Conservation (phyloP, 1,284 basidiomycete species). For the Ustilago esculenta region DNA sequence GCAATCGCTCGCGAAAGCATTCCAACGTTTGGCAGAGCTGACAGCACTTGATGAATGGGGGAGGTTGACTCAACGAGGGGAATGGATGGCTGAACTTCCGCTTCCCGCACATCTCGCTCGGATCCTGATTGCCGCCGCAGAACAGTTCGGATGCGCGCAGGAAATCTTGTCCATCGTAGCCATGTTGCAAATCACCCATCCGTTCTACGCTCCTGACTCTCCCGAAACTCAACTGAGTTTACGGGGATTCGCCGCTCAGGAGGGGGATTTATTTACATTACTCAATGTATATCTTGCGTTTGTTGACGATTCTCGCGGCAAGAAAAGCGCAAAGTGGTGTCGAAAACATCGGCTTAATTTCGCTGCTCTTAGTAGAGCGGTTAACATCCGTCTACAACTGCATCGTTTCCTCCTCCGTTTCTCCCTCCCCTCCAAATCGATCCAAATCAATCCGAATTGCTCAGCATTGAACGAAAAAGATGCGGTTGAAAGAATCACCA, state of each 20-base stretch:
- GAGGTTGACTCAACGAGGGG: conserved; percentile 70
- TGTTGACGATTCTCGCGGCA: conserved; percentile 73
- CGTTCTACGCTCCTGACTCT: conserved; percentile 68
- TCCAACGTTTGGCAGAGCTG: conserved; percentile 73
- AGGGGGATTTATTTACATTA: conserved; percentile 93
- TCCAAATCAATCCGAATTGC: conserved; percentile 63
- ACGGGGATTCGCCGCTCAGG: conserved; percentile 93
- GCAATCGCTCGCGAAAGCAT: conserved; percentile 82
- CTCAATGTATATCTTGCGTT: conserved; percentile 96
- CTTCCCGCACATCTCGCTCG: conserved; percentile 73
- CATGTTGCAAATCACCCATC: conserved; percentile 76
- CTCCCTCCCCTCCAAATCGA: conserved; percentile 60
- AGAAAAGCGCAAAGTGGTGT: conserved; percentile 85
- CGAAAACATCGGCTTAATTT: conserved; percentile 90
- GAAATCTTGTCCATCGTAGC: conserved; percentile 94
- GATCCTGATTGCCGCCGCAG: conserved; percentile 53
- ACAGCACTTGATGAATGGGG: conserved; percentile 71
- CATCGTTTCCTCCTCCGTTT: conserved; percentile 92
- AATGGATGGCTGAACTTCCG: conserved; percentile 72
- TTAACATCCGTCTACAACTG: conserved; percentile 89
- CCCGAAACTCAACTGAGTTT: conserved; percentile 87
- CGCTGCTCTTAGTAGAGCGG: conserved; percentile 87
- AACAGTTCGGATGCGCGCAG: conserved; percentile 78
- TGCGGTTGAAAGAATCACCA: conserved; percentile 72
- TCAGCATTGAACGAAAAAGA: conserved; percentile 74